These are phyloP conservation scores for Phytophthora brassicae DNA, from an alignment of 352 stramenopile species.

Conservation along the genomic window DNA sequence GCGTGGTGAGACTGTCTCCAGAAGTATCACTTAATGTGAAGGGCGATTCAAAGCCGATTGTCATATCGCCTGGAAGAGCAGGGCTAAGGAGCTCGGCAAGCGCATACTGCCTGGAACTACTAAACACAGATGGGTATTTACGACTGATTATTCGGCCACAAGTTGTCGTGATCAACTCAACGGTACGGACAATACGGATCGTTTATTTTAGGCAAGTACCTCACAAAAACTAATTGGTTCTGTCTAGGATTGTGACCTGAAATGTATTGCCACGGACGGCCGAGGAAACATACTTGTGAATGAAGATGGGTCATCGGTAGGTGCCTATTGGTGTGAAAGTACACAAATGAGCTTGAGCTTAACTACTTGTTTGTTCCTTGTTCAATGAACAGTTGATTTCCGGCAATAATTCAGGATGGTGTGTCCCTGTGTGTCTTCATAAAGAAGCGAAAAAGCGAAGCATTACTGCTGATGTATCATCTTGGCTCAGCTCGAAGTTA, in stretches of 20 bases:
- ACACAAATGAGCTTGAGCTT: not conserved
- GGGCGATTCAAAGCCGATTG: constrained; percentile 35
- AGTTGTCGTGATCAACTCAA: constrained; percentile 62
- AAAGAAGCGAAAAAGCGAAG: constrained; percentile 49
- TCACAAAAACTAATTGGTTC: constrained; percentile 9
- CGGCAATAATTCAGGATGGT: constrained; percentile 36
- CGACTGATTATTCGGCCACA: constrained; percentile 47
- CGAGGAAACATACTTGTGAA: constrained; percentile 16
- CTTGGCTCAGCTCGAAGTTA: constrained; percentile 56
- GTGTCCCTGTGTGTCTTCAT: constrained; percentile 48
- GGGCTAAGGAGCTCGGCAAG: constrained; percentile 22
- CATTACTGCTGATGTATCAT: constrained; percentile 48
- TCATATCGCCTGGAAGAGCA: constrained; percentile 15
- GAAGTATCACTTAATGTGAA: constrained; percentile 32
- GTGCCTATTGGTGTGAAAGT: not conserved
- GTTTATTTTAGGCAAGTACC: not conserved
- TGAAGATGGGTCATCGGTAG: constrained; percentile 21
- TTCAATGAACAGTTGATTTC: constrained; percentile 33
- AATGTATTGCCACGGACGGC: constrained; percentile 30
- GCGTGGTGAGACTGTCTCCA: constrained; percentile 31
- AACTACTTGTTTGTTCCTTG: not conserved
- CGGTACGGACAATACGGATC: constrained; percentile 32
- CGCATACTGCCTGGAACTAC: constrained; percentile 42
- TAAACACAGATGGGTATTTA: constrained; percentile 31
- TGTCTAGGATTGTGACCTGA: constrained; percentile 26